Conservation (phyloP, 164 flowering plant species). For the Saururus chinensis region DNA sequence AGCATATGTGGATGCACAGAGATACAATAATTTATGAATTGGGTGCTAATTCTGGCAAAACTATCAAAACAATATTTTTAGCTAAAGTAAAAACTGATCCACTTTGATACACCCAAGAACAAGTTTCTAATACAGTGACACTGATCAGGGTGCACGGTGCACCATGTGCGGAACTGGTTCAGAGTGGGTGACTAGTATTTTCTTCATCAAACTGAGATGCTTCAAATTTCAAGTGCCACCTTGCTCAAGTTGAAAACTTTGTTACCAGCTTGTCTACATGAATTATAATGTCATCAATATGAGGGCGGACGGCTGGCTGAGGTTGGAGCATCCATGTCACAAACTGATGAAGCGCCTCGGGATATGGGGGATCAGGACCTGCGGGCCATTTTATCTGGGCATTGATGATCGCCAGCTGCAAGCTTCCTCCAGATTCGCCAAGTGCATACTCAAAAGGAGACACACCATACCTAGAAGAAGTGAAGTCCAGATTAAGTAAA, state of each 20-base stretch:
- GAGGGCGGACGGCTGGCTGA: slow-evolving; percentile 75
- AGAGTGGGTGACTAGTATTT: neutral
- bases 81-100: neutral
- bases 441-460: slow-evolving; percentile 94
- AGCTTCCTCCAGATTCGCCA: slow-evolving; percentile 90
- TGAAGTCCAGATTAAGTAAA: neutral
- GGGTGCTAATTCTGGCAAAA: neutral
- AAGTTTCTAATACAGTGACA: neutral
- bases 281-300: slow-evolving; percentile 72
- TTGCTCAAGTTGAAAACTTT: slow-evolving; percentile 33
- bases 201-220: neutral
- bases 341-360: slow-evolving; percentile 80
- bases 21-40: neutral
- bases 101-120: neutral
- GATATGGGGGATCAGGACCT: slow-evolving; percentile 80
- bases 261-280: slow-evolving; percentile 83
- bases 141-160: neutral
- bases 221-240: neutral
- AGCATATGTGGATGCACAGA: neutral
- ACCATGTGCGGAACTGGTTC: neutral
- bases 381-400: slow-evolving; percentile 90
- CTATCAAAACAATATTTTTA: neutral
- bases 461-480: slow-evolving; percentile 60
- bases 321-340: slow-evolving; percentile 98
- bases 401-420: slow-evolving; percentile 84